Evolutionary conservation across 179 eudicot species (phyloP).

Genomic region (Silene vulgaris): DNA sequence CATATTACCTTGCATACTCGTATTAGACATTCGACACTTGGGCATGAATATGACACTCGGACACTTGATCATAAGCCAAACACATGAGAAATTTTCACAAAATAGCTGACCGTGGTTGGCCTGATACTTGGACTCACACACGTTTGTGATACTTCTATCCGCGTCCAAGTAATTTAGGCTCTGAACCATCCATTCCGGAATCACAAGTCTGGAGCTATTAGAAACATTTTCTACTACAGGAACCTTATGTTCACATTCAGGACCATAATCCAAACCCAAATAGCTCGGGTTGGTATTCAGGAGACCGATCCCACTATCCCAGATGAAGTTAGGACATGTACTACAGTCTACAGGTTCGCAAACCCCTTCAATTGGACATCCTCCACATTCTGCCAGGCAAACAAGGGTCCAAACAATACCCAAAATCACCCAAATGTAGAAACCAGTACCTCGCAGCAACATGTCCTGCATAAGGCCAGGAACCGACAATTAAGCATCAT

Average conservation of each 20-base stretch:
- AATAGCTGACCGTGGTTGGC: too few species aligned
- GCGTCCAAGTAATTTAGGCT: background rate
- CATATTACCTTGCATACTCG: background rate
- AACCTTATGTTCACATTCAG: background rate
- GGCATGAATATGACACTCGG: background rate
- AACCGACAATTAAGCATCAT: background rate
- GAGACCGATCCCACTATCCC: background rate
- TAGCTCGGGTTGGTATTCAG: background rate
- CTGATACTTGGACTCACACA: too few species aligned
- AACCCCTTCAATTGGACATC: background rate
- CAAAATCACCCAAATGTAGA: conserved; percentile 28
- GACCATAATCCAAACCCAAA: background rate
- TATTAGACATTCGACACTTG: background rate
- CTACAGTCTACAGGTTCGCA: too few species aligned
- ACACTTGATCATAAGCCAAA: background rate
- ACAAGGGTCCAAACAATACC: conserved; percentile 29
- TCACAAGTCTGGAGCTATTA: background rate
- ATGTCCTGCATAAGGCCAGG: conserved; percentile 26
- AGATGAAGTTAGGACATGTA: too few species aligned
- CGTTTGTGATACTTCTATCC: background rate
- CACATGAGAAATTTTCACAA: background rate
- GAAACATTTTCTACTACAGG: background rate
- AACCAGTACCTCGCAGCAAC: conserved; percentile 23
- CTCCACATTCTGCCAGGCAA: conserved; percentile 27
- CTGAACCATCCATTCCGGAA: background rate